Evolutionary conservation across 2,329 filamentous ascomycete genomes (phyloP).

Genomic region (Ophiostoma piceae): DNA sequence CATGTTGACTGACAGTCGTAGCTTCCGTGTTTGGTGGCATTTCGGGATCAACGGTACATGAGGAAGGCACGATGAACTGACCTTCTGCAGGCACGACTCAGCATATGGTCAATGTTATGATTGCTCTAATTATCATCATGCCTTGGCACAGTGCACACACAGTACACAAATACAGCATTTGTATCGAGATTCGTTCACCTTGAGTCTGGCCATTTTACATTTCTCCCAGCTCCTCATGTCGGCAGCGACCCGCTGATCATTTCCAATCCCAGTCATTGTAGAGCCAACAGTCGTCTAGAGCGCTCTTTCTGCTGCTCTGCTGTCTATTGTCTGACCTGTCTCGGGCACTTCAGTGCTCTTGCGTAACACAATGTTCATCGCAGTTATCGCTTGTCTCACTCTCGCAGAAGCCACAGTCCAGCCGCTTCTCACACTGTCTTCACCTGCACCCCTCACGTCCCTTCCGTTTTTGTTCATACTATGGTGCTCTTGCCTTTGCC

Average conservation of each 20-base stretch:
- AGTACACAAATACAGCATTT: not conserved
- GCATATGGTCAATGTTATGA: not conserved
- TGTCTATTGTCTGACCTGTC: not conserved
- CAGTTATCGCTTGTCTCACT: not conserved
- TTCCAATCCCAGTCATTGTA: not conserved
- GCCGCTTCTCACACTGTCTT: constrained; percentile 1
- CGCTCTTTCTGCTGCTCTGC: not conserved
- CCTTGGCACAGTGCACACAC: not conserved
- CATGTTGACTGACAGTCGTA: not conserved
- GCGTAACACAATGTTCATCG: not conserved
- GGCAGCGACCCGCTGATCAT: not conserved
- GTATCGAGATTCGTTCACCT: not conserved
- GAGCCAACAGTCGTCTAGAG: constrained; percentile 1
- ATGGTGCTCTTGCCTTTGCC: not conserved
- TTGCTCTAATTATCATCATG: constrained; percentile 6
- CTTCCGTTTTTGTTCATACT: not conserved
- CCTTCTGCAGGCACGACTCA: not conserved
- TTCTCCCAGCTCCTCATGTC: not conserved
- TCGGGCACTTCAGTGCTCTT: not conserved
- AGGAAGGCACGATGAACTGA: not conserved
- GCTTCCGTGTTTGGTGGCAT: not conserved
- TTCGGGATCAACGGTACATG: not conserved
- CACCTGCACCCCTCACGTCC: not conserved
- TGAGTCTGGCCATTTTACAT: constrained; percentile 7
- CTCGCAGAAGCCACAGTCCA: not conserved